Evolutionary conservation across 768 basidiomycete species (phyloP), one percentile per base, ranked within the genome.

Genomic region (Nidula microcarpa): DNA sequence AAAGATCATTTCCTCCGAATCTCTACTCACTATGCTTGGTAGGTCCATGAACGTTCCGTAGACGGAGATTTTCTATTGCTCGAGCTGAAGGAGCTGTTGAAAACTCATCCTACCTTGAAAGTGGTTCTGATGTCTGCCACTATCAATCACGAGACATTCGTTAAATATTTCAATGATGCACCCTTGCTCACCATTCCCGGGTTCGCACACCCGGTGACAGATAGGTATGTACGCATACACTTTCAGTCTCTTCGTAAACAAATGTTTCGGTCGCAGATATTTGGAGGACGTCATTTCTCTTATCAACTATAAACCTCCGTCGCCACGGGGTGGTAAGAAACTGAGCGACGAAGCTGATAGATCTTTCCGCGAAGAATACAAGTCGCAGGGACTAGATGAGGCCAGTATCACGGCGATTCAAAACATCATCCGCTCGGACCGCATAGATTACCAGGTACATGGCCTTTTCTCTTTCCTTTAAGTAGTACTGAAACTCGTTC

Each of bases 71-170:
- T 98, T 59, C 72, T 98, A 43, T 76, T 98, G 1, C 79, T 96
- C 5, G 87, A 95, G 63, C 73, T 97, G 23, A 84, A 86, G 54
- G 88, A 92, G 59, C 70, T 97, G 11, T 67, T 96, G 44, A 72
- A 73, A 55, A 75, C 65, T 16, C 86, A 92, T 60, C 69, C 74
- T 17, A 78, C 66, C 1, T 77, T 97, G 60, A 94, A 90, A 65
- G 77, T 98, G 17, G 70, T 95, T 17, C 77, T 96, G 45, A 97
- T 97, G 94, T 93, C 90, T 33, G 95, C 95, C 4, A 98, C 95
- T 0, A 95, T 96, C 68, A 95, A 97, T 61, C 91, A 94, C 55
- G 78, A 90, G 56, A 81, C 77, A n/a, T 94, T 94, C 59, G 73
- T 86, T 47, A 77, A 80, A 52, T 98, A 98, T 66, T 97, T 96